phyloP scores from a whole-genome alignment of 441 rosid genomes.

The Mallotus repandus region DNA sequence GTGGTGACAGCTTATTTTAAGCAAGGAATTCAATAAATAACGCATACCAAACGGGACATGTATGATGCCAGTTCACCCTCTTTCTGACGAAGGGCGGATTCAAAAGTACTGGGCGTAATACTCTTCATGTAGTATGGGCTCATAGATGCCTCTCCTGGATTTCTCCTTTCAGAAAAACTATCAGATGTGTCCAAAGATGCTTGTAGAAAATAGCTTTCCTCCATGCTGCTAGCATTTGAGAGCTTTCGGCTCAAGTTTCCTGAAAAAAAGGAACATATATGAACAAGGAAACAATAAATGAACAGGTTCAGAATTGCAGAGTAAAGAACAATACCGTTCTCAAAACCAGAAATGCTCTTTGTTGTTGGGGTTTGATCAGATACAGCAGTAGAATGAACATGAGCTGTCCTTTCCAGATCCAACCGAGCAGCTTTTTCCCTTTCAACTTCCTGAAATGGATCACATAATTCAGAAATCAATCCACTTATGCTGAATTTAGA shows the following conservation, averaged over 20 bases:
- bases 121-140: slow-evolving; percentile 87
- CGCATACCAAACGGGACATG: slow-evolving; percentile 90
- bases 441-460: slow-evolving; percentile 68
- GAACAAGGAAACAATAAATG: slow-evolving; percentile 11
- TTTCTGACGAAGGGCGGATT: slow-evolving; percentile 92
- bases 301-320: slow-evolving; percentile 13
- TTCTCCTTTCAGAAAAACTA: slow-evolving; percentile 68
- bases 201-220: slow-evolving; percentile 94
- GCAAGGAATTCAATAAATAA: slow-evolving; percentile 3
- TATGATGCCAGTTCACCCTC: slow-evolving; percentile 98
- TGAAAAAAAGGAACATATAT: slow-evolving; percentile 26
- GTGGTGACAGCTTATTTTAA: slow-evolving; percentile 5
- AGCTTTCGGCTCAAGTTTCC: slow-evolving; percentile 71
- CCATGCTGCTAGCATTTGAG: slow-evolving; percentile 88
- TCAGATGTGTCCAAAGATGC: slow-evolving; percentile 90
- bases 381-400: slow-evolving; percentile 41
- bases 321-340: slow-evolving; percentile 56
- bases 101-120: slow-evolving; percentile 89
- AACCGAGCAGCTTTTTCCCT: slow-evolving; percentile 80
- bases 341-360: slow-evolving; percentile 60
- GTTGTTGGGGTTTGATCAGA: slow-evolving; percentile 58
- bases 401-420: slow-evolving; percentile 75
- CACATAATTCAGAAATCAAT: slow-evolving; percentile 19
- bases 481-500: background rate
- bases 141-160: slow-evolving; percentile 56